Conservation (phyloP, 345 rosid genomes). For the Linum tenue region DNA sequence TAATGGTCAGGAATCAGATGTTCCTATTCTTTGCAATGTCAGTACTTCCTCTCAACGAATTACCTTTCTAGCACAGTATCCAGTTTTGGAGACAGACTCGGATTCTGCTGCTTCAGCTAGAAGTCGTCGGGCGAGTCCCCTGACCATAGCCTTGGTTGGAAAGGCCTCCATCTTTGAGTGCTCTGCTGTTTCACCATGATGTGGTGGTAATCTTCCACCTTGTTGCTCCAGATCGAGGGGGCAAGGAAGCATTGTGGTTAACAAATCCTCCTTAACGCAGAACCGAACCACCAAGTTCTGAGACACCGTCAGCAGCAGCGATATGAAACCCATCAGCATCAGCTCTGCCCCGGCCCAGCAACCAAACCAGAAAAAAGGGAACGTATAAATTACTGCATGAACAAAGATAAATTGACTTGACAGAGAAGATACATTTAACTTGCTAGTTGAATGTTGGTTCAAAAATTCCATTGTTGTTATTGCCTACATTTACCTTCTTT, state of each 20-base stretch:
- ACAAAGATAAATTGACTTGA: no score
- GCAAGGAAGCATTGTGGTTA: neutral
- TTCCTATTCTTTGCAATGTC: neutral
- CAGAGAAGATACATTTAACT: no score
- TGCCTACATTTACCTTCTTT: neutral
- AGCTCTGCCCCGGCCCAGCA: neutral
- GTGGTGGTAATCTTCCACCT: neutral
- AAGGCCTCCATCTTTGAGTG: no score
- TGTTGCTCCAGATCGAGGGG: neutral
- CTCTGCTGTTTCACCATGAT: neutral
- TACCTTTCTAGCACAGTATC: constrained; percentile 53
- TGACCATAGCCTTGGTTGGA: no score
- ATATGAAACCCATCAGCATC: neutral
- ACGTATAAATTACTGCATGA: no score
- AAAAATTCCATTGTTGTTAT: no score
- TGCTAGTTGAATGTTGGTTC: no score
- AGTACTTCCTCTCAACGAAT: neutral
- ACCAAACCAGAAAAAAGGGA: neutral
- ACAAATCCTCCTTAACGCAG: neutral
- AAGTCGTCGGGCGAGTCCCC: constrained; percentile 29
- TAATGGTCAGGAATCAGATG: neutral
- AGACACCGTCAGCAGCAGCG: neutral
- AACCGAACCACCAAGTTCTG: neutral
- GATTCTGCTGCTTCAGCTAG: constrained; percentile 29
- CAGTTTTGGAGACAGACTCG: constrained; percentile 21